Conservation (phyloP, 208 protist species). For the Trypanosoma lewisi region DNA sequence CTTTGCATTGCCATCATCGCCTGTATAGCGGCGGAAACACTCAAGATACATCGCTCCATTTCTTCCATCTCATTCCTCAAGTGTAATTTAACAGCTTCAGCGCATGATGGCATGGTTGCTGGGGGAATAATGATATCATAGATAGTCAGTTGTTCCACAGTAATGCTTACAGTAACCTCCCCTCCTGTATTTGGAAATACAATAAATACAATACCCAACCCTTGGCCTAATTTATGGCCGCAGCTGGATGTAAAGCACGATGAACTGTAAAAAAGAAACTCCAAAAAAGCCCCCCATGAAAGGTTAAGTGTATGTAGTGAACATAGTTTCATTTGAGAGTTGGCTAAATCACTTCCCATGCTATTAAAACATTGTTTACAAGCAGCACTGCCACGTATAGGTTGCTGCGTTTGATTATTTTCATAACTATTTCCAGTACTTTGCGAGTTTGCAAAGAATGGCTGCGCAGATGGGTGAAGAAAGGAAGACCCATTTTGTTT, state of each 20-base stretch:
- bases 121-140: conserved; percentile 31
- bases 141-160: conserved; percentile 23
- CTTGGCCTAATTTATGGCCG: conserved; percentile 10
- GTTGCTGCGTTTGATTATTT: neutral
- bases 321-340: neutral
- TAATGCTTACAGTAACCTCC: conserved; percentile 31
- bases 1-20: neutral
- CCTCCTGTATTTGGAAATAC: conserved; percentile 9
- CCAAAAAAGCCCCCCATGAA: conserved; percentile 60
- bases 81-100: conserved; percentile 16
- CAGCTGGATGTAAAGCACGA: conserved; percentile 15
- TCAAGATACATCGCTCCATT: conserved; percentile 4
- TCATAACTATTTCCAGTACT: neutral
- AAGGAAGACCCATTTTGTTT: conserved; percentile 1
- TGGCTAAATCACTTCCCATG: neutral
- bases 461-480: neutral
- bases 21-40: conserved; percentile 7
- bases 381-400: neutral
- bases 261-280: conserved; percentile 54
- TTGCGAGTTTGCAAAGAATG: neutral
- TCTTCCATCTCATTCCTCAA: conserved; percentile 22
- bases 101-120: conserved; percentile 9
- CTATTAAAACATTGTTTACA: conserved; percentile 19
- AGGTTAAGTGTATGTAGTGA: conserved; percentile 52
- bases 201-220: conserved; percentile 15